Percentiles rank a stretch among this genome's conserved stretches.
phyloP scores from a whole-genome alignment of 2,329 filamentous ascomycete genomes.

The Emergomyces orientalis region DNA sequence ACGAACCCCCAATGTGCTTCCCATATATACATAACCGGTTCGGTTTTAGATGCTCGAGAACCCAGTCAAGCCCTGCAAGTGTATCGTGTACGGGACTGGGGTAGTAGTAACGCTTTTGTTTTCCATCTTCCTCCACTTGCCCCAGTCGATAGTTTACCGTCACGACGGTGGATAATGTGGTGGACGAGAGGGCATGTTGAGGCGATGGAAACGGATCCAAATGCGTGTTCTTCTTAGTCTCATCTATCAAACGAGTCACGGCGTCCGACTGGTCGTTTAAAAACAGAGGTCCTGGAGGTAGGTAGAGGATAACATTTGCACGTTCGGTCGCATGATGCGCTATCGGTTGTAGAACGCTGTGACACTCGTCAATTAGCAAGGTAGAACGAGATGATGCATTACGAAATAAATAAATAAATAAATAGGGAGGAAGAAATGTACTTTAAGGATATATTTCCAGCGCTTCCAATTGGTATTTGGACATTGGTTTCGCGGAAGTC shows the following conservation, averaged over 20 bases:
- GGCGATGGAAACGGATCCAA: slow-evolving; percentile 13
- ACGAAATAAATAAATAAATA: not conserved
- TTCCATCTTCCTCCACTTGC: not conserved
- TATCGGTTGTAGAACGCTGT: slow-evolving; percentile 7
- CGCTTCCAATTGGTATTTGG: slow-evolving; percentile 23
- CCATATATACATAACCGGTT: slow-evolving; percentile 26
- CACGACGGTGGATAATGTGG: slow-evolving; percentile 28
- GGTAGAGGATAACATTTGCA: slow-evolving; percentile 29
- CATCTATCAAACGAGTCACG: not conserved
- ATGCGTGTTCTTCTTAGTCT: not conserved
- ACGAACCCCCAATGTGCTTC: slow-evolving; percentile 32
- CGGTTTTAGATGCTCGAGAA: slow-evolving; percentile 25
- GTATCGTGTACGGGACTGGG: slow-evolving; percentile 34
- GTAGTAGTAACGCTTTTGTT: slow-evolving; percentile 20
- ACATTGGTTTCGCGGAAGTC: slow-evolving; percentile 19
- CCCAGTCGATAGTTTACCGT: slow-evolving; percentile 36
- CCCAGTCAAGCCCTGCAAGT: slow-evolving; percentile 32
- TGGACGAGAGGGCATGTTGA: slow-evolving; percentile 24
- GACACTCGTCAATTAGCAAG: not conserved
- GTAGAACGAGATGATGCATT: not conserved
- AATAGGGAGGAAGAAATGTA: slow-evolving; percentile 10
- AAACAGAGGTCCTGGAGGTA: slow-evolving; percentile 31
- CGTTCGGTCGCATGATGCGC: not conserved
- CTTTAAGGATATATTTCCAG: slow-evolving; percentile 24
- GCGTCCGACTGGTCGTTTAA: not conserved